These are phyloP conservation scores for Arabidopsis lyrata DNA, from an alignment of 441 rosid genomes.

Conservation along the genomic window DNA sequence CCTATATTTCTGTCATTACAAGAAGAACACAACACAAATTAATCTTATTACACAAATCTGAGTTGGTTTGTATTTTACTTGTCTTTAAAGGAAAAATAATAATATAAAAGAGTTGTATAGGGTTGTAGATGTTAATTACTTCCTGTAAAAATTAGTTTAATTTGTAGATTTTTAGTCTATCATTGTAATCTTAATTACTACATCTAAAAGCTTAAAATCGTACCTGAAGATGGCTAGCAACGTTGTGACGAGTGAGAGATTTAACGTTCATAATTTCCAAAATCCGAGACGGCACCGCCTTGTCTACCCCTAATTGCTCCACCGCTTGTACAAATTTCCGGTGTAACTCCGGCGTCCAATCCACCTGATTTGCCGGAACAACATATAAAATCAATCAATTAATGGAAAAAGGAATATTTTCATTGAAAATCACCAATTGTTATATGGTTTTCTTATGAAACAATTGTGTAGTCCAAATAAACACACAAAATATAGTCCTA, in stretches of 20 bases:
- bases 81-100: neutral
- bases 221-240: slow-evolving; percentile 97
- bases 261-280: slow-evolving; percentile 89
- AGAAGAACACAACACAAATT: slow-evolving; percentile 10
- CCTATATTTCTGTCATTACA: slow-evolving; percentile 70
- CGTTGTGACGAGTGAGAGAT: slow-evolving; percentile 92
- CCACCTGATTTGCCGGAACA: slow-evolving; percentile 57
- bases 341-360: slow-evolving; percentile 96
- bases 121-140: too few relatives aligned
- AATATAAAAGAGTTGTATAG: too few relatives aligned
- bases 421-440: neutral
- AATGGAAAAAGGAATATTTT: neutral
- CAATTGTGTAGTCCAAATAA: neutral
- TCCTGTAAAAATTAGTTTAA: too few relatives aligned
- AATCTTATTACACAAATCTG: slow-evolving; percentile 1
- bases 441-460: neutral
- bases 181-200: neutral
- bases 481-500: neutral
- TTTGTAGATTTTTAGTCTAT: neutral
- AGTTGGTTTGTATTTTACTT: neutral
- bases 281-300: slow-evolving; percentile 96
- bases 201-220: neutral
- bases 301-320: slow-evolving; percentile 91
- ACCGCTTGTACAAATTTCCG: slow-evolving; percentile 92
- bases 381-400: neutral